Evolutionary conservation across 805 yeast genomes (phyloP), one percentile per base, ranked within the genome.

Genomic region (Cyberlindnera lachancei): DNA sequence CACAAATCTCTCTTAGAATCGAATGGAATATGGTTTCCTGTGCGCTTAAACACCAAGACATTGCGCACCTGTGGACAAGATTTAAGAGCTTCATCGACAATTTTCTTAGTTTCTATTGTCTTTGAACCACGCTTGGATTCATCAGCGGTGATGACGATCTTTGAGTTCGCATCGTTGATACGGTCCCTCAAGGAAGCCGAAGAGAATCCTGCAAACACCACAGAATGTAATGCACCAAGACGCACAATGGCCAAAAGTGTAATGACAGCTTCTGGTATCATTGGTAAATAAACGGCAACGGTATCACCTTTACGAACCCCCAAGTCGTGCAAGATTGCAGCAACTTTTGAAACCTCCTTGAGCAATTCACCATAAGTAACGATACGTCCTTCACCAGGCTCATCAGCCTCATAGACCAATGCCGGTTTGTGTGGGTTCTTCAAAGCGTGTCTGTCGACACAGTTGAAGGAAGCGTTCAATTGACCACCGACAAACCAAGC

Each of bases 121-220:
- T 76, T 81, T 35, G 90, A 88, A 50, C 92, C 94, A 62, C 94
- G 72, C 55, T 73, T 73, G 40, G 84, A 79, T 59, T 83, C 92
- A 62, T 83, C 92, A 40, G 85, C 70, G 39, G 94, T 83, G 53
- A 83, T 73, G 37, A 83, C 79, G 25, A 79, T 70, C 52, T 70
- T 77, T 26, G 85, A 79, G 46, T 70, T 60, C 23, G 88, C 92
- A 59, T 92, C 95, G 40, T 70, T 70, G 46, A 88, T 79, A 59
- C 98, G 78, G 64, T 90, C 97, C 52, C 72, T 73, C 53, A 92
- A 75, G 12, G 96, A 88, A 25, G 94, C 90, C 19, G 96, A 79
- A 18, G 94, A 80, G 58, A 83, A 83, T 6, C 94, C 94, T 18
- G 94, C 94, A 63, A 83, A 83, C 20, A 83, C 79, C 23, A 82